phyloP scores from a whole-genome alignment of 2,329 filamentous ascomycete genomes.

The Ascochyta rabiei region DNA sequence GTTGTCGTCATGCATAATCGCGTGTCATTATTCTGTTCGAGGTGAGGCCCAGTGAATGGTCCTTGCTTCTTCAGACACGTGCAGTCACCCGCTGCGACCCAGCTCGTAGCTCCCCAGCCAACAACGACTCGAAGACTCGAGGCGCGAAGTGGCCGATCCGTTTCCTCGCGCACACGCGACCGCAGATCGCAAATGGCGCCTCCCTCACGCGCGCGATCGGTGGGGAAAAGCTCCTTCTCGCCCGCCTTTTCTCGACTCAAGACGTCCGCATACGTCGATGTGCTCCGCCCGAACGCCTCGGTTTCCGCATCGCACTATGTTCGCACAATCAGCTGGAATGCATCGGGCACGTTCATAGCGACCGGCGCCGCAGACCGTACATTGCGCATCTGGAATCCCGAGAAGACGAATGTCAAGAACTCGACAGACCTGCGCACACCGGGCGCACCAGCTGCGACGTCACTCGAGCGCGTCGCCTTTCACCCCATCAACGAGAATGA shows the following conservation, averaged over 20 bases:
- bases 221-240: conserved; percentile 74
- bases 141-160: neutral
- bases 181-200: conserved; percentile 35
- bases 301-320: conserved; percentile 52
- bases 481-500: conserved; percentile 79
- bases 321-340: conserved; percentile 87
- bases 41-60: neutral
- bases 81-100: neutral
- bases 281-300: conserved; percentile 38
- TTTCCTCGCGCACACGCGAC: neutral
- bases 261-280: conserved; percentile 68
- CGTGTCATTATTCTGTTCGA: neutral
- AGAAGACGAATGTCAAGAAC: conserved; percentile 73
- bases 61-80: neutral
- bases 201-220: conserved; percentile 58
- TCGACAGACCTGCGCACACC: conserved; percentile 75
- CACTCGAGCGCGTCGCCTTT: conserved; percentile 77
- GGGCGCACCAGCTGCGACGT: conserved; percentile 47
- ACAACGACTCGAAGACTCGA: neutral
- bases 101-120: neutral
- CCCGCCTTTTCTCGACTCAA: conserved; percentile 70
- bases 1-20: neutral
- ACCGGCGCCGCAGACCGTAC: conserved; percentile 76
- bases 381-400: conserved; percentile 81
- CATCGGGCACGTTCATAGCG: conserved; percentile 80